Base-by-base conservation (phyloP, 306 rosid genomes). In the Psophocarpus tetragonolobus region DNA sequence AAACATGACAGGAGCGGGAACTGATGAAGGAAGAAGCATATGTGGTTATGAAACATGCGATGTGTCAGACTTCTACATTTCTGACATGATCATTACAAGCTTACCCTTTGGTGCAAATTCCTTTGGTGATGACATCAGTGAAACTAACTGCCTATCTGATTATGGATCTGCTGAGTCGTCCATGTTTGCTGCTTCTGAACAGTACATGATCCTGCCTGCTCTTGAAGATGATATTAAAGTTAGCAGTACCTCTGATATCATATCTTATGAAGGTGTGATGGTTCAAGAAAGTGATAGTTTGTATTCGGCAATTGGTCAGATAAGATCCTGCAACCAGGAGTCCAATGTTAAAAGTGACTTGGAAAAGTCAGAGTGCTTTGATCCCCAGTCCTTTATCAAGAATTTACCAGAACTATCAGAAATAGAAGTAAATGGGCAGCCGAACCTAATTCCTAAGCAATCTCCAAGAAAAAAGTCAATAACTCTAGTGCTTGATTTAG, bases 401-500 rank as follows among this genome's bases (percentile, higher is more conserved):
- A 91, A 86, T 75, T 73, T 95, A 81, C 97, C 97, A 0, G 97
- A 95, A 86, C 88, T 91, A 51, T 91, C 99, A 39, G 92, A 91
- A 58, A 88, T 86, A 70, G 92, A 88, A 69, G 84, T 91, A 33
- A 88, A 84, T 79, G 91, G 79, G 80, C 90, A 89, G 76, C 83
- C 83, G 38, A 79, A 80, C 60, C 73, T 74, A 35, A 48, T 79
- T 76, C 92, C 97, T 1, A 84, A 80, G 82, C 92, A 88, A 73
- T 67, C 85, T 88, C 76, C 75, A 56, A 88, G 85, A 80, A 80
- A 84, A 81, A 95, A 91, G 80, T 73, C 85, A 65, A 87, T 90
- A 44, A 95, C 97, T 45, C 84, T 95, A 57, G 97, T 88, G 58
- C 99, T 95, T 82, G 99, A 95, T 89, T 87, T 95, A 89, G 99